Base-by-base conservation (phyloP, 2,329 filamentous ascomycete genomes). In the Tetracladium maxilliforme region DNA sequence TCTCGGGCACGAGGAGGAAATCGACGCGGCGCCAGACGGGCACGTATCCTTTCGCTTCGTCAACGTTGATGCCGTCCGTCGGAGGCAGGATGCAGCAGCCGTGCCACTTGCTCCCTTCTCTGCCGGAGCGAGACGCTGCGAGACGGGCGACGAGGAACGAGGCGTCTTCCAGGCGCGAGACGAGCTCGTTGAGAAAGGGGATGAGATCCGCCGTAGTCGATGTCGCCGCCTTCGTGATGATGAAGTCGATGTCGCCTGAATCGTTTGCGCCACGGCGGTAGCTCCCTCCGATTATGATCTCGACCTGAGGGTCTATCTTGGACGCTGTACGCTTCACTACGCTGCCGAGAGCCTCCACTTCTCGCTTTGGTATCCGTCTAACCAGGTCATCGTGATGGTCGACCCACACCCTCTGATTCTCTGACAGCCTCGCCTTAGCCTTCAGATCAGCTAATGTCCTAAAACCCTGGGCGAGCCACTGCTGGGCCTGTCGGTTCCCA, bases 191-290 rank as follows among this genome's bases (percentile, higher is more conserved):
- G 13, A 90, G 56, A 24, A 83, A 61, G 1, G 58, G 58, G 3
- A 63, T 55, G 2, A 93, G 59, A 4, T 78, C 60, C 1, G 54
- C 48, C 6, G 64, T 48, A 1, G 56, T 52, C 0, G 34, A 41
- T 0, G 74, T 75, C 1, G 60, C 58, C 0, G 63, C 54, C 40
- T 76, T 77, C 2, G 81, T 92, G 33, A 94, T 64, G 31, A 95
- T 69, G 20, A 87, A 59, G 45, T 94, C 87, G 29, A 94, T 77
- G 43, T 94, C 87, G 4, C 81, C 72, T 6, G 73, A 90, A 25
- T 64, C 65, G 16, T 62, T 48, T 4, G 80, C 68, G 11, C 87
- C 86, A 16, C 87, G 70, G 14, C 87, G 70, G 44, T 92, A 94
- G 30, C 81, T 92, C 1, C 87, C 87, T 22, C 77, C 74, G 23